Evolutionary conservation across 2,329 filamentous ascomycete genomes (phyloP).

Genomic region (Neofusicoccum cordaticola): DNA sequence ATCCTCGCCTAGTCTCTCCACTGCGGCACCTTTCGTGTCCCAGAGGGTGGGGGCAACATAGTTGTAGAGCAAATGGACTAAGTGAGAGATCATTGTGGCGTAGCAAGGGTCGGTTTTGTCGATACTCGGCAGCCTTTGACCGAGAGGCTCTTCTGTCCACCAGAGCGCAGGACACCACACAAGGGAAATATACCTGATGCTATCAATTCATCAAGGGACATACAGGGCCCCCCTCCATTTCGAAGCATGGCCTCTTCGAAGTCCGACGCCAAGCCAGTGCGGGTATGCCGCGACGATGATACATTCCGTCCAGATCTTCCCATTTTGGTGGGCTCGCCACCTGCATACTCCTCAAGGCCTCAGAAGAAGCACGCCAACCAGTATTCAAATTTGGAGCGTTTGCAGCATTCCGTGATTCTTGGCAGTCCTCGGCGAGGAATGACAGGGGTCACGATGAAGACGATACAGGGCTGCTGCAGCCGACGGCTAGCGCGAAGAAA

Average conservation of each 20-base stretch:
- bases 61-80: neutral
- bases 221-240: too few species aligned
- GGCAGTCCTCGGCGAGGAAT: too few species aligned
- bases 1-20: neutral
- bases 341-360: neutral
- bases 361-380: too few species aligned
- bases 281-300: neutral
- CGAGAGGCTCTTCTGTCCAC: neutral
- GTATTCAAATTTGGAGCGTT: neutral
- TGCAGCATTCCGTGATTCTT: neutral
- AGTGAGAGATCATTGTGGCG: neutral
- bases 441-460: too few species aligned
- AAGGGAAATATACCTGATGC: neutral
- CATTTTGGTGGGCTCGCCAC: neutral
- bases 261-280: neutral
- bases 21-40: neutral
- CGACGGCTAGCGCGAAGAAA: too few species aligned
- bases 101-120: too few species aligned
- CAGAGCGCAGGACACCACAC: neutral
- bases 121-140: neutral
- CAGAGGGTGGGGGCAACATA: neutral
- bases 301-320: neutral
- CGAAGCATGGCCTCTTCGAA: neutral
- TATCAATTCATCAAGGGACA: too few species aligned
- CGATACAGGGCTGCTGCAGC: too few species aligned